Evolutionary conservation across 2,329 filamentous ascomycete genomes (phyloP), one percentile per base, ranked within the genome.

Genomic region (Penicillium sp.): DNA sequence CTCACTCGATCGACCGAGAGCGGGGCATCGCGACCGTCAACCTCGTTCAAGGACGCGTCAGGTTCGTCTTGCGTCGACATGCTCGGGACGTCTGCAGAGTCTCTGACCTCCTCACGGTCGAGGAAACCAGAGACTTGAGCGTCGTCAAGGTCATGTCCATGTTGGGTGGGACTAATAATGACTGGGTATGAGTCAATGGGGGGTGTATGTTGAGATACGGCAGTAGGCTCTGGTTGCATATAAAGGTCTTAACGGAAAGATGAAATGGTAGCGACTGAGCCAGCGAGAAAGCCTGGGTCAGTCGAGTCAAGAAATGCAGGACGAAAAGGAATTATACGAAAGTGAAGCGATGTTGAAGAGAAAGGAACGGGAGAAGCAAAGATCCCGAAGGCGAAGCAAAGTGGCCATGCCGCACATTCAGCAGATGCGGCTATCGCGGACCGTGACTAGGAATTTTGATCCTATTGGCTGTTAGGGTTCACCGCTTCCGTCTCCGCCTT

Each of bases 211-310:
- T 78, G 77, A 70, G 72, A 76, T 72, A 74, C 75, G 76, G 78
- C 73, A 69, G 77, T 68, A 67, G 78, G 74, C 82, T 81, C 83
- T 79, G 84, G 73, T 81, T 84, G 84, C 85, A 87, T 87, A 86
- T 81, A 87, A 86, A 72, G 73, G 58, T 69, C 70, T 73, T 69
- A 66, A 64, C 62, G 61, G 62, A 65, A 64, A 68, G 57, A 5
- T 58, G 56, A 50, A 65, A 62, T 64, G 63, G 64, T 67, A 66
- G 68, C 70, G 82, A 85, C 84, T 81, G 83, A 85, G 78, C 82
- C 81, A 79, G 74, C 62, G 56, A 56, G 49, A 26, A 44, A 51
- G 70, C 71, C 75, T 78, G 78, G 79, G 66, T 79, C 81, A 83
- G 81, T 79, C 80, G 69, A 65, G 50, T 53, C 38, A 55, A 32